Evolutionary conservation across 176 grass and related monocot genomes (phyloP), one percentile per base, ranked within the genome.

Genomic region (Cenchrus fungigraminus): DNA sequence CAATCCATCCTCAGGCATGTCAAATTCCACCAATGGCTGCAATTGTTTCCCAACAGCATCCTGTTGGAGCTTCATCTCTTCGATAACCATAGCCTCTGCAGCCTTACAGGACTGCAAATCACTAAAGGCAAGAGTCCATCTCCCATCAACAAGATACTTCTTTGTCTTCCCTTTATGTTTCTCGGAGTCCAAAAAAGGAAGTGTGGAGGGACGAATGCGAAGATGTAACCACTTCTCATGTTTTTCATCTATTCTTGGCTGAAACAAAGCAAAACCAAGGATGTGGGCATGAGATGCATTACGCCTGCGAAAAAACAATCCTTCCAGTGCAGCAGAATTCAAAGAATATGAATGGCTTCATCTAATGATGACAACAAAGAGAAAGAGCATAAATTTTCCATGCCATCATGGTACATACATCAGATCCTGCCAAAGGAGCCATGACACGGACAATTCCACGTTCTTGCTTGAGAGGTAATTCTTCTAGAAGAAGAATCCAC

Each of bases 401-500:
- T 42, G 66, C 69, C 13, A 87, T 75, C 53, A 73, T 64, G 54
- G 79, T 83, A 94, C 94, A 76, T 99, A 99, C 97, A 94, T 97
- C 86, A 76, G 88, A 92, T 84, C 97, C 92, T 32, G 92, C 94
- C 85, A 99, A 92, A 60, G 97, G 97, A 55, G 94, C 94, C 65
- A 90, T 83, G 60, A 94, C 86, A 34, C 97, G 90, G 68, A 99
- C 79, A 76, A 89, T 86, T 89, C 97, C 97, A 64, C 83, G 65
- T 71, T 92, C 82, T 68, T 90, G 88, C 75, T 92, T 95, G 57
- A 92, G 84, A 68, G 92, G 94, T 37, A 90, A 82, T 88, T 99
- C 94, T 90, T 99, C 94, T 69, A 94, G 49, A 90, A 99, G 97
- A 70, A 99, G 79, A 89, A 99, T 88, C 97, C 97, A 99, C 19